Conservation (phyloP, 129 eudicot species). For the Gnaphalium uliginosum region DNA sequence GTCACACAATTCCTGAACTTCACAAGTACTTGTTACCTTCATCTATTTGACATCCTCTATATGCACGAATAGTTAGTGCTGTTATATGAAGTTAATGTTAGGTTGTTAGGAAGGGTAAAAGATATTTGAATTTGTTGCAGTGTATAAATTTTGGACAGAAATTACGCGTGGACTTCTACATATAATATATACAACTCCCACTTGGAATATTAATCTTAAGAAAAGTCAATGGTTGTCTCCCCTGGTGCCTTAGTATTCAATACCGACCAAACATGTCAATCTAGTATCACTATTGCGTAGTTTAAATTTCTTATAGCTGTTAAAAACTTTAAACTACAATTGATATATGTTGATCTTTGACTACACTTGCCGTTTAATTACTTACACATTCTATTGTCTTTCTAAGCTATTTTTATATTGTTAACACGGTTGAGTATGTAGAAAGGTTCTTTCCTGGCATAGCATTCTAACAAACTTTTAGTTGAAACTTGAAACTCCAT, state of each 20-base stretch:
- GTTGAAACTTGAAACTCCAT: not conserved
- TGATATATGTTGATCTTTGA: slow-evolving; percentile 30
- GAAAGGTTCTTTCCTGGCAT: slow-evolving; percentile 25
- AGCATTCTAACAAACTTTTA: slow-evolving; percentile 17
- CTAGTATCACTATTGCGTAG: slow-evolving; percentile 24
- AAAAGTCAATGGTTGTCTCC: slow-evolving; percentile 32
- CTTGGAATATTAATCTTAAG: slow-evolving; percentile 24
- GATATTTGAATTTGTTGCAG: not conserved
- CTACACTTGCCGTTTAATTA: slow-evolving; percentile 19
- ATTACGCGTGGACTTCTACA: slow-evolving; percentile 8
- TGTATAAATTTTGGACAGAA: not conserved
- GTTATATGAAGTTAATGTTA: not conserved
- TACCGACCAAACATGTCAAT: slow-evolving; percentile 25
- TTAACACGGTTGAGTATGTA: slow-evolving; percentile 36
- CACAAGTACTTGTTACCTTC: not conserved
- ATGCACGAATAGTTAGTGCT: not conserved
- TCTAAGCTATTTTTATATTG: slow-evolving; percentile 2
- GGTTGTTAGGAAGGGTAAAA: slow-evolving; percentile 18
- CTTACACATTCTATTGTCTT: slow-evolving; percentile 16
- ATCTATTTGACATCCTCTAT: not conserved
- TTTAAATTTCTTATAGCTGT: slow-evolving; percentile 29
- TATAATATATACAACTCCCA: slow-evolving; percentile 17
- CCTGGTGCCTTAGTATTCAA: slow-evolving; percentile 18
- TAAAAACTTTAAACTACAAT: slow-evolving; percentile 4
- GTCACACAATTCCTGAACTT: not conserved